phyloP scores from a whole-genome alignment of 2,329 filamentous ascomycete genomes.

The Ascochyta fabae region DNA sequence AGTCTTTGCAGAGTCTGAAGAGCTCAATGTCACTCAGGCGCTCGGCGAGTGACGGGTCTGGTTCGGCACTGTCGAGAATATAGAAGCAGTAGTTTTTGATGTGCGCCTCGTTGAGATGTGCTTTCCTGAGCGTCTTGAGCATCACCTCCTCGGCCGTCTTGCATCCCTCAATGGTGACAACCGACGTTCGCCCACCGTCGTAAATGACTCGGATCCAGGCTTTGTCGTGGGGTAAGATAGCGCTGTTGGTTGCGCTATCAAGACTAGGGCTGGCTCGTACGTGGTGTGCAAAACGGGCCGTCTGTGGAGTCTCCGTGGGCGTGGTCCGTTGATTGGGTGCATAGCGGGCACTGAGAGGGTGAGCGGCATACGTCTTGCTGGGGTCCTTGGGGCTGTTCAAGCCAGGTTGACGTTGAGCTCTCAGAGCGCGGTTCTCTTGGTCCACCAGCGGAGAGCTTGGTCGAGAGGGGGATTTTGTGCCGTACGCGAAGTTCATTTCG shows the following conservation, averaged over 20 bases:
- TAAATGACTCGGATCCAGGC: constrained; percentile 93
- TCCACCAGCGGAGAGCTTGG: constrained; percentile 75
- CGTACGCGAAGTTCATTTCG: constrained; percentile 52
- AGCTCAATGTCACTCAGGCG: constrained; percentile 86
- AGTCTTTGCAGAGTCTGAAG: constrained; percentile 88
- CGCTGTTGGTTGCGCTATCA: constrained; percentile 78
- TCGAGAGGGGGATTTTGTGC: constrained; percentile 66
- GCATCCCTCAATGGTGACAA: constrained; percentile 91
- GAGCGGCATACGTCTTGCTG: constrained; percentile 61
- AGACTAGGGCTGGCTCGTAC: constrained; percentile 82
- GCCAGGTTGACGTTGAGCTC: constrained; percentile 66
- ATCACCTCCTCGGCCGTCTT: constrained; percentile 93
- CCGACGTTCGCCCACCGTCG: constrained; percentile 87
- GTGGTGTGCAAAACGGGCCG: constrained; percentile 70
- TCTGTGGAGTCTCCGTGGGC: constrained; percentile 67
- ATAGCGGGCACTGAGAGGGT: constrained; percentile 58
- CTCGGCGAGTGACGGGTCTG: constrained; percentile 80
- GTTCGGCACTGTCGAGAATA: constrained; percentile 83
- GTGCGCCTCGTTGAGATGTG: constrained; percentile 85
- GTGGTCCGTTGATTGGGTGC: constrained; percentile 53
- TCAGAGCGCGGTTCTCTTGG: constrained; percentile 57
- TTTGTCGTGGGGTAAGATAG: constrained; percentile 82
- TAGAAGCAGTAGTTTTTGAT: constrained; percentile 98
- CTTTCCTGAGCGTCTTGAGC: constrained; percentile 85
- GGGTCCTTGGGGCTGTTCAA: constrained; percentile 63